Evolutionary conservation across 805 yeast genomes (phyloP), one percentile per base, ranked within the genome.

Genomic region (Yarrowia sp.): DNA sequence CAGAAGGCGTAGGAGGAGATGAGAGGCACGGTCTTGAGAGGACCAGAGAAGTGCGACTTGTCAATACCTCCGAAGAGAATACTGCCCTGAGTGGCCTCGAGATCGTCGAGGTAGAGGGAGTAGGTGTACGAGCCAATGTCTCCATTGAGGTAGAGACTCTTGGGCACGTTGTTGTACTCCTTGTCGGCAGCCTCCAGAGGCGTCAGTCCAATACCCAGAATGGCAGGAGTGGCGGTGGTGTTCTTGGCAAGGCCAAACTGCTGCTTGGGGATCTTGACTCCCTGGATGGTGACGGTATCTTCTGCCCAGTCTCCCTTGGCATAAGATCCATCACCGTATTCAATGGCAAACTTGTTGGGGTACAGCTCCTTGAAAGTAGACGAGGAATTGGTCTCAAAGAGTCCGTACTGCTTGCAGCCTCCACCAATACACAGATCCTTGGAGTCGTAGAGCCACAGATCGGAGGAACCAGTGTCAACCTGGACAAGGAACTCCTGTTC

Each of bases 391-490:
- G 66, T 26, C 22, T 12, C 2, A 56, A 69, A 69, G 5, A 48
- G 55, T 16, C 67, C 67, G 7, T 59, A 43, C 9, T 43, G 38
- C 1, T 15, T 3, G 15, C 65, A 59, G 5, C 52, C 65, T 48
- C 67, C 67, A 1, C 55, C 56, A 4, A 15, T 26, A 14, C 65
- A 59, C 5, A 35, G 9, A n/a, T 59, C 65, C 1, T 16, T 5
- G 2, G 46, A 4, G 10, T 70, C 69, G 38, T 70, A 79, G 35
- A 87, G 84, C 89, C 90, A 87, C 52, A 88, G 76, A 74, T 89
- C 92, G 0, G 90, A 83, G 0, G 91, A 87, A 0, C 92, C 93
- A 1, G 92, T 89, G 73, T 89, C 93, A 14, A 89, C 74, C 50
- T 87, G 76, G 8, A 88, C 85, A 5, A 79, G 79, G 4, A 89